Conservation (phyloP, 78 protist species). For the Dictyostelium intermedium region DNA sequence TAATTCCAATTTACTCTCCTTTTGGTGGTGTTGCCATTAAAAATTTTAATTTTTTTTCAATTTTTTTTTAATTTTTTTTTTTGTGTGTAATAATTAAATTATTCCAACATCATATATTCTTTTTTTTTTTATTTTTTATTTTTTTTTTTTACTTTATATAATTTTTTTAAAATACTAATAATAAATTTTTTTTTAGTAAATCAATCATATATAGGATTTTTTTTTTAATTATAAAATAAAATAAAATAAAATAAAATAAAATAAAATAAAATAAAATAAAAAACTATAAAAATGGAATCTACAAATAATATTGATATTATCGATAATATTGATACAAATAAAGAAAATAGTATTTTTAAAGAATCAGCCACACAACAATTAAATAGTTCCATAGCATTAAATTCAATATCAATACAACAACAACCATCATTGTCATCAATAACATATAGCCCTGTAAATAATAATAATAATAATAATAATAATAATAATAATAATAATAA, state of each 20-base stretch:
- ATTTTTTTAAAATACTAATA: neutral
- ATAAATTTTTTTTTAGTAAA: neutral
- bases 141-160: neutral
- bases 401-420: constrained; percentile 13
- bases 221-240: neutral
- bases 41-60: neutral
- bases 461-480: neutral
- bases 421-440: constrained; percentile 12
- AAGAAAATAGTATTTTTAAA: neutral
- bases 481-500: neutral
- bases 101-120: neutral
- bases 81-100: neutral
- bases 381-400: constrained; percentile 1
- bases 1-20: neutral
- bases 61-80: neutral
- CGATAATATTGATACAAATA: too few species aligned
- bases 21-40: neutral
- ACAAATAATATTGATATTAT: neutral
- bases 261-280: neutral
- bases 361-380: neutral
- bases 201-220: neutral
- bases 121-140: neutral
- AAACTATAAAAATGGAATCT: neutral
- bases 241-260: neutral
- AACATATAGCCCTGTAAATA: neutral